Base-by-base conservation (phyloP, 371 early-diverging fungal genomes). In the Mortierella sp. region DNA sequence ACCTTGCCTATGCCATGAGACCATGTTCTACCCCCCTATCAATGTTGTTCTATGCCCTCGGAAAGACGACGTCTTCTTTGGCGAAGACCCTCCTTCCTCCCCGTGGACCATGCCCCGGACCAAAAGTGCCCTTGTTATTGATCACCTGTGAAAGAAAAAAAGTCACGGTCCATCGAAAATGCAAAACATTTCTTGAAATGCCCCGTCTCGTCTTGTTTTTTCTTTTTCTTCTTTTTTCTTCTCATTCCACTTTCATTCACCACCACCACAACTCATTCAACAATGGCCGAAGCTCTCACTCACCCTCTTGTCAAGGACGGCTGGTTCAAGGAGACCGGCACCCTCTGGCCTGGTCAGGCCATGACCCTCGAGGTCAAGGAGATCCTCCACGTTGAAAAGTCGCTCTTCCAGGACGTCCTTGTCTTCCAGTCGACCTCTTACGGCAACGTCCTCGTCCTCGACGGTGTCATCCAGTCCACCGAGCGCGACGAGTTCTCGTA, bases 301-400 rank as follows among this genome's bases (percentile, higher is more conserved):
- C 98, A 98, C 91, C 95, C 96, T 61, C 94, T 93, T 88, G 95
- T 98, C 88, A 87, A 89, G 79, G 94, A 96, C 89, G 97, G 96
- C 66, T 98, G 98, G 98, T 99, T 99, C 94, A 91, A 91, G 86
- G 99, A 99, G 90, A 93, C 94, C 81, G 87, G 92, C 76, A 90
- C 93, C 71, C 91, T 97, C 87, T 99, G 99, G 99, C 98, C 98
- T 68, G 99, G 99, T 58, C 98, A 99, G 91, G 97, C 97, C 80
- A 96, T 98, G 97, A 87, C 95, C 76, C 90, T 99, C 71, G 91
- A 97, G 90, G 97, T 98, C 73, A 91, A 94, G 86, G 94, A 98
- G 88, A 93, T 99, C 77, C 92, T 99, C 66, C 97, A 97, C 85
- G 91, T 92, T 68, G 98, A 97, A 86, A 94, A 95, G 90, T 97